Base-by-base conservation (phyloP, 1,139 yeast genomes). In the Suhomyces kunorum region DNA sequence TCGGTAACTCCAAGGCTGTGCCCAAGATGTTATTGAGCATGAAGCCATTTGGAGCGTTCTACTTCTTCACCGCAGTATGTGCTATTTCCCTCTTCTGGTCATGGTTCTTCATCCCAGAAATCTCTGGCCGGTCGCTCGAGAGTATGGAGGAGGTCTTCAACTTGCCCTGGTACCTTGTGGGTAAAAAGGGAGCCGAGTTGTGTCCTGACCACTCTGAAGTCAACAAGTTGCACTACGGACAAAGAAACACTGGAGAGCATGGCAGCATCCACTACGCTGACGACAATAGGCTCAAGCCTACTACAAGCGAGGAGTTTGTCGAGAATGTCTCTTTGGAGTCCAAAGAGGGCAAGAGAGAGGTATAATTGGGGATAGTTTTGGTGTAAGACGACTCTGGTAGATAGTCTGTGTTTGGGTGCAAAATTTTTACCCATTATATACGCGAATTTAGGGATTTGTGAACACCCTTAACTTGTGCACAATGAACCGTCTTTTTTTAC, bases 141-240 rank as follows among this genome's bases (percentile, higher is more conserved):
- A 45, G 53, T 40, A 55, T 56, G 58, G 59, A 56, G 39, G 59
- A 54, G 34, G 46, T 56, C 19, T 56, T 56, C 53, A 55, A 53
- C 49, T 53, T 56, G 46, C 61, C 61, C 31, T 56, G 59, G 61
- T 54, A 55, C 49, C 33, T 55, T 36, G 48, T 56, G 28, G 61
- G 61, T 18, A 51, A 59, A 49, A 50, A 41, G 34, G 61, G 59
- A 34, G 51, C 56, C 20, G 45, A 39, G 26, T 52, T 56, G 42
- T 55, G 59, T 43, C 59, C 58, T 11, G 61, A 56, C 42, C 44
- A 46, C 43, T 54, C 61, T 11, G 58, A 53, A 40, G 43, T 56
- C 31, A 52, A 49, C 49, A 53, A 48, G 46, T 47, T 53, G 28
- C 47, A 44, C 18, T 40, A 40, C 35, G 40, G 42, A 16, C 39